Conservation (phyloP, 2,329 filamentous ascomycete genomes). For the Fusarium sp. region DNA sequence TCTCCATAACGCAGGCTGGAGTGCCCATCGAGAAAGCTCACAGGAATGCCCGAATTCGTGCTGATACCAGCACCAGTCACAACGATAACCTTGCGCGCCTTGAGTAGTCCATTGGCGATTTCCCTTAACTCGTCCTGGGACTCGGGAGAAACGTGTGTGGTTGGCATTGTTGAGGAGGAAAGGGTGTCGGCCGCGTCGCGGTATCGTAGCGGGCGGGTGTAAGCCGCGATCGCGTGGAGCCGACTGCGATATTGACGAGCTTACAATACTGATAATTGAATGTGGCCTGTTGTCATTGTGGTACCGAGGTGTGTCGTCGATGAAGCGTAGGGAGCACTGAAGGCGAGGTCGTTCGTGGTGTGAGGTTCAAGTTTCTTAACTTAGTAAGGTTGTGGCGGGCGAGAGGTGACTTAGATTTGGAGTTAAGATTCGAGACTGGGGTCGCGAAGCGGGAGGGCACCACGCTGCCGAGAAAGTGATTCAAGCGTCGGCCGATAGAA, state of each 20-base stretch:
- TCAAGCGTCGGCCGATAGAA: not conserved
- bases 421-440: slow-evolving; percentile 23
- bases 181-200: slow-evolving; percentile 45
- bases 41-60: slow-evolving; percentile 80
- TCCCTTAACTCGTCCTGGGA: slow-evolving; percentile 68
- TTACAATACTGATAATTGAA: slow-evolving; percentile 16
- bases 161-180: slow-evolving; percentile 62
- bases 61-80: slow-evolving; percentile 80
- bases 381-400: slow-evolving; percentile 31
- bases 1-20: slow-evolving; percentile 14
- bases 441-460: slow-evolving; percentile 36
- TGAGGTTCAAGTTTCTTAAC: slow-evolving; percentile 32
- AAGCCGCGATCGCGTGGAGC: slow-evolving; percentile 34
- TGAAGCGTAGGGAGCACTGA: not conserved
- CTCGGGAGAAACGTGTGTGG: slow-evolving; percentile 63
- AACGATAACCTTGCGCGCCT: slow-evolving; percentile 75
- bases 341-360: slow-evolving; percentile 21
- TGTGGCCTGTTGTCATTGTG: slow-evolving; percentile 37
- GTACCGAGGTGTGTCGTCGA: not conserved
- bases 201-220: slow-evolving; percentile 24
- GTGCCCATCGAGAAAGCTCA: slow-evolving; percentile 50
- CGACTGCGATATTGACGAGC: slow-evolving; percentile 25
- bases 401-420: slow-evolving; percentile 21
- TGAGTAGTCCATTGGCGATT: slow-evolving; percentile 72
- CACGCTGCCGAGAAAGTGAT: slow-evolving; percentile 11